phyloP scores from a whole-genome alignment of 257 asterid genomes.

The Plantago major region DNA sequence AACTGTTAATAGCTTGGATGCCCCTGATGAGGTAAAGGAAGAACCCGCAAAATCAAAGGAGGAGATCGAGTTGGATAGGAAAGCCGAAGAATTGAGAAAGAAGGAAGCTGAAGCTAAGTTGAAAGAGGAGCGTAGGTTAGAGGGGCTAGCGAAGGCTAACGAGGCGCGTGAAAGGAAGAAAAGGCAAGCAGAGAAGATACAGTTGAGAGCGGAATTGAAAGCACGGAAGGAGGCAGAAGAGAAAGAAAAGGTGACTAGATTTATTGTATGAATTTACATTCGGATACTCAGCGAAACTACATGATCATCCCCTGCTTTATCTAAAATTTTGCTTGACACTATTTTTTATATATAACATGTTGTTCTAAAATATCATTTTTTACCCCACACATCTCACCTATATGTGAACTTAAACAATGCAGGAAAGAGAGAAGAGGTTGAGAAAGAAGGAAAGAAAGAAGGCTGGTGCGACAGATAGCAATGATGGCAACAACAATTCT shows the following conservation, averaged over 20 bases:
- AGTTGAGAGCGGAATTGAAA: slow-evolving; percentile 64
- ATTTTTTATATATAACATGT: neutral
- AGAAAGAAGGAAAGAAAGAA: slow-evolving; percentile 86
- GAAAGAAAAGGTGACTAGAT: slow-evolving; percentile 62
- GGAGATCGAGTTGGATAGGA: slow-evolving; percentile 54
- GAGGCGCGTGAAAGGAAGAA: slow-evolving; percentile 94
- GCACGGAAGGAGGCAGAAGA: slow-evolving; percentile 86
- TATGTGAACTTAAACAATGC: slow-evolving; percentile 19
- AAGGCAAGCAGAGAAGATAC: slow-evolving; percentile 70
- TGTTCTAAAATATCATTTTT: neutral
- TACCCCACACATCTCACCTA: neutral
- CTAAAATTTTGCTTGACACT: neutral
- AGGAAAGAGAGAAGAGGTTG: slow-evolving; percentile 90
- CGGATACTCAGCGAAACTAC: neutral
- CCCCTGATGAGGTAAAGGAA: slow-evolving; percentile 27
- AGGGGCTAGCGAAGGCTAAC: slow-evolving; percentile 71
- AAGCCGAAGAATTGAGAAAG: slow-evolving; percentile 53
- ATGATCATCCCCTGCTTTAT: neutral
- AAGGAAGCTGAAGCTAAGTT: slow-evolving; percentile 49
- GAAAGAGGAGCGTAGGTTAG: slow-evolving; percentile 74
- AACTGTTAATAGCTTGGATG: slow-evolving; percentile 24
- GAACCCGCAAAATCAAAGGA: slow-evolving; percentile 41
- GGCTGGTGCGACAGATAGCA: slow-evolving; percentile 42
- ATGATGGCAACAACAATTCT: slow-evolving; percentile 28
- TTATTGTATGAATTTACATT: neutral